Conservation (phyloP, 1,284 basidiomycete genomes). For the Moesziomyces globuligerus region DNA sequence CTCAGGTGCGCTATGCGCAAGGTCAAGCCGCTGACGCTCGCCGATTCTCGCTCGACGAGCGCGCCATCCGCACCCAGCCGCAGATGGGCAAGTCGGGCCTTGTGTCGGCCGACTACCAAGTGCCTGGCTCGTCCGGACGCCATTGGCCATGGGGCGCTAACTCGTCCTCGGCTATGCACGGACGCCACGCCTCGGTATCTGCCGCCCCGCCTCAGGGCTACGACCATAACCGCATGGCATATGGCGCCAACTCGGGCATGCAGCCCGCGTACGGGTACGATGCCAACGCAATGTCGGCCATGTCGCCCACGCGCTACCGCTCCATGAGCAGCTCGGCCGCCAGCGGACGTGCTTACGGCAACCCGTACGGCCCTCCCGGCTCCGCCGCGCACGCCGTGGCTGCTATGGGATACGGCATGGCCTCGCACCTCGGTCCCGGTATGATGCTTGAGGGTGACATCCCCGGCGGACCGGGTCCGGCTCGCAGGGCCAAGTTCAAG, state of each 20-base stretch:
- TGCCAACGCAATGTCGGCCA: slow-evolving; percentile 35
- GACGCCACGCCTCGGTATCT: slow-evolving; percentile 46
- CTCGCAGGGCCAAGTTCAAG: slow-evolving; percentile 59
- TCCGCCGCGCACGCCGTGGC: slow-evolving; percentile 41
- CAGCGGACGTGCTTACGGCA: slow-evolving; percentile 45
- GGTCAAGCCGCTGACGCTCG: slow-evolving; percentile 40
- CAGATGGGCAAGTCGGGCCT: slow-evolving; percentile 43
- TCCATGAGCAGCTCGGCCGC: slow-evolving; percentile 51
- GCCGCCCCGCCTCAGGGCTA: slow-evolving; percentile 44
- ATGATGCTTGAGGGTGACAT: slow-evolving; percentile 49
- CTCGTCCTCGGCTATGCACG: slow-evolving; percentile 30
- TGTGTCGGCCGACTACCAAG: slow-evolving; percentile 44
- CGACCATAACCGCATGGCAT: slow-evolving; percentile 44
- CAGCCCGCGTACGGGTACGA: slow-evolving; percentile 40
- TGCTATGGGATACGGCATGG: slow-evolving; percentile 48
- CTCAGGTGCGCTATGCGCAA: slow-evolving; percentile 47
- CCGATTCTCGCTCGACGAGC: slow-evolving; percentile 50
- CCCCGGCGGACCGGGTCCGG: slow-evolving; percentile 47
- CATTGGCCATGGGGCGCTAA: slow-evolving; percentile 52
- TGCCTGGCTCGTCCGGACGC: slow-evolving; percentile 34
- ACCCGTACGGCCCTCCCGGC: slow-evolving; percentile 36
- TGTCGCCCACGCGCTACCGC: slow-evolving; percentile 47
- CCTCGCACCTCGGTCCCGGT: slow-evolving; percentile 37
- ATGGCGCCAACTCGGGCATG: slow-evolving; percentile 35
- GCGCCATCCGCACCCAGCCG: slow-evolving; percentile 43